A percentile compares a stretch with the other conserved stretches of the same genome.
These are phyloP conservation scores for Talaromyces piceae DNA, from an alignment of 2,329 filamentous ascomycete species.

Conservation along the genomic window DNA sequence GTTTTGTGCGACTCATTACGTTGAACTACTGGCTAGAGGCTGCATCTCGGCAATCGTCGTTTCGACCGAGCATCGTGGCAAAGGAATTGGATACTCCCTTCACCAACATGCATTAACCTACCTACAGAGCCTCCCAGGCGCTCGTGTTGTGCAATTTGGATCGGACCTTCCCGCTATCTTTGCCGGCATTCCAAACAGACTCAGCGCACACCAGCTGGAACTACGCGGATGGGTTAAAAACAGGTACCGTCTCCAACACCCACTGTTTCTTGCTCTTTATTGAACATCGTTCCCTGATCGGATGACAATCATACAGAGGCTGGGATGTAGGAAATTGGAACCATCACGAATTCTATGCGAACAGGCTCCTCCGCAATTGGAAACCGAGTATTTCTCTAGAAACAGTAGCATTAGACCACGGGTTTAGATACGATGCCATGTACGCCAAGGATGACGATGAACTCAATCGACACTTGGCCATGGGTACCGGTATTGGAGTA, in stretches of 20 bases:
- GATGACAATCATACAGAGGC: background rate
- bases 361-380: slow-evolving; percentile 1
- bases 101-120: slow-evolving; percentile 8
- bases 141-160: slow-evolving; percentile 7
- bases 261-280: background rate
- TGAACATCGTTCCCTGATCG: background rate
- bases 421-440: slow-evolving; percentile 3
- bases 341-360: slow-evolving; percentile 7
- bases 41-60: slow-evolving; percentile 9
- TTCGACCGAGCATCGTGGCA: slow-evolving; percentile 5
- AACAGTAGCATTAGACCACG: slow-evolving; percentile 3
- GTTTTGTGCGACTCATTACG: slow-evolving; percentile 10
- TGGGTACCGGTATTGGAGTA: slow-evolving; percentile 5
- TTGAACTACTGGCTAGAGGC: slow-evolving; percentile 4
- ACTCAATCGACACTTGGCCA: slow-evolving; percentile 5
- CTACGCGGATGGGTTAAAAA: slow-evolving; percentile 10
- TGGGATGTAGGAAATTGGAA: slow-evolving; percentile 11
- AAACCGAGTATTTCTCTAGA: background rate
- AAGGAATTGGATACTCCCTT: slow-evolving; percentile 8
- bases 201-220: slow-evolving; percentile 8
- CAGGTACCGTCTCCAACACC: background rate
- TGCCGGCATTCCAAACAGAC: slow-evolving; percentile 7
- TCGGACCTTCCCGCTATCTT: slow-evolving; percentile 9
- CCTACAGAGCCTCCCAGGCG: slow-evolving; percentile 2
- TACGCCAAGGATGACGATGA: slow-evolving; percentile 7